phyloP scores from a whole-genome alignment of 306 rosid species.

The Begonia peltatifolia region DNA sequence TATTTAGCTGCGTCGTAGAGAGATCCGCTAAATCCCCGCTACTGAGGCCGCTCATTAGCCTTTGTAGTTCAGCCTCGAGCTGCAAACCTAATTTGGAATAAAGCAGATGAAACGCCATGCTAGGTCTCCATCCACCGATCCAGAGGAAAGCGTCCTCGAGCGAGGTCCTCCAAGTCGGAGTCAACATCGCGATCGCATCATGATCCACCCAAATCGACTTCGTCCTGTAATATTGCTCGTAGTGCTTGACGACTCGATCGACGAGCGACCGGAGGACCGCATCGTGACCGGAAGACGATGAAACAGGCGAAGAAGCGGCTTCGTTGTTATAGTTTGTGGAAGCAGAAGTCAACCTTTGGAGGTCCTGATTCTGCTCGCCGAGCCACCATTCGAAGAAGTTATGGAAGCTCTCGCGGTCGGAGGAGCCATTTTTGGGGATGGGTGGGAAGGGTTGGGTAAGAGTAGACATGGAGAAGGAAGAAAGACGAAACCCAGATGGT shows the following conservation, averaged over 20 bases:
- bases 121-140: constrained; percentile 75
- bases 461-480: constrained; percentile 6
- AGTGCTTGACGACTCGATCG: constrained; percentile 21
- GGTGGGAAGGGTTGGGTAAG: background rate
- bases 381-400: constrained; percentile 37
- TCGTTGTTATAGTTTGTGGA: background rate
- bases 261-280: constrained; percentile 8
- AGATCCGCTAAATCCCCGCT: constrained; percentile 33
- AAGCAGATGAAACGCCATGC: constrained; percentile 43
- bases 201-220: constrained; percentile 22
- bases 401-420: constrained; percentile 19
- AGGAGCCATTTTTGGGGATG: background rate
- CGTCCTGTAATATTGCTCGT: constrained; percentile 28
- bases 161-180: constrained; percentile 38
- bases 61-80: constrained; percentile 18
- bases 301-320: too few relatives aligned
- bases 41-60: constrained; percentile 15
- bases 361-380: constrained; percentile 23
- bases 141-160: constrained; percentile 52
- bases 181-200: constrained; percentile 24
- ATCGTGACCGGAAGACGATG: background rate
- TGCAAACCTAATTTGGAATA: constrained; percentile 49
- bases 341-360: constrained; percentile 18
- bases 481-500: background rate
- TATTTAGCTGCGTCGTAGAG: constrained; percentile 20